Evolutionary conservation across 306 rosid genomes (phyloP), one percentile per base, ranked within the genome.

Genomic region (Aeschynomene evenia): DNA sequence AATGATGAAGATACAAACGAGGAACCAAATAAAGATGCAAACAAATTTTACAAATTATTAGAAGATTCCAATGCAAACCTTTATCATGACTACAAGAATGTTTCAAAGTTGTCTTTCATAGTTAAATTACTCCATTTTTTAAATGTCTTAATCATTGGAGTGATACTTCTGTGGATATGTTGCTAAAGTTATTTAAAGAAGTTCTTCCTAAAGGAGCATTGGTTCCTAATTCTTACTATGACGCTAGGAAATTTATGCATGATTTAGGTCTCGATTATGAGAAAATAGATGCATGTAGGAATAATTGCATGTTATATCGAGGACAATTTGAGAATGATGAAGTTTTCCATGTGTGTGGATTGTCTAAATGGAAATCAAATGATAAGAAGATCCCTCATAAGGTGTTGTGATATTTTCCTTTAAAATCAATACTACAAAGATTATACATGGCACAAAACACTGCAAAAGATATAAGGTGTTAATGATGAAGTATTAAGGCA

Each of bases 251-350:
- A 34, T 9, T 34, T 34, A 34, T 8, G 6, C 11, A 11, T 7
- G 68, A 20, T 14, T 31, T 71, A 7, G 51, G 68, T 20, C 68
- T 60, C 15, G 23, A 45, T 16, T 64, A 23, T 24, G 5, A 43
- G 7, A 64, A 64, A 12, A 45, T 45, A 0, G 9, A 4, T 15
- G 21, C 9, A 1, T 45, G 21, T 45, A 15, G 6, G 1, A 15
- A 60, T 72, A n/a, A 71, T 45, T 71, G 67, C 28, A 60, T 61
- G 2, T 37, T 33, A n/a, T 61, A 40, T 22, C 12, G 28, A 13
- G 15, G 50, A 6, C 4, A 49, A 7, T 7, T 49, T 24, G 12
- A 10, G 14, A 1, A 49, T 3, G 19, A 5, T 1, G 2, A 28
- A 10, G 22, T 13, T 53, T 53, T 16, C 1, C 26, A 9, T 24